Conservation (phyloP, 2,329 filamentous ascomycete species). For the Colletotrichum sp. region DNA sequence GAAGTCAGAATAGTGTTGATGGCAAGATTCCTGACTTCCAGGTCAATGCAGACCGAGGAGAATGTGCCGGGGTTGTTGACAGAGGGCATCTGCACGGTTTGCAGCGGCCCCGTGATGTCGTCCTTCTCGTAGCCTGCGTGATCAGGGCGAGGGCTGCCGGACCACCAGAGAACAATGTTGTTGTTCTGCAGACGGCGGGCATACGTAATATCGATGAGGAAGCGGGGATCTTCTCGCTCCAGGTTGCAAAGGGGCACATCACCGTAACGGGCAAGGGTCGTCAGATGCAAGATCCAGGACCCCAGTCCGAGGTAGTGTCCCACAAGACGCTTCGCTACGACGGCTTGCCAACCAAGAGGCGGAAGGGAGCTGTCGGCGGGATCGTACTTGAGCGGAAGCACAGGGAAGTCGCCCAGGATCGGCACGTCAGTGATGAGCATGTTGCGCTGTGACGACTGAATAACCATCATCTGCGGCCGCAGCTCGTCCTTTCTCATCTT, state of each 20-base stretch:
- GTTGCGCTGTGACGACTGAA: conserved; percentile 87
- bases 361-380: conserved; percentile 85
- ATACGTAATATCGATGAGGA: conserved; percentile 95
- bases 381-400: conserved; percentile 82
- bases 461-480: conserved; percentile 80
- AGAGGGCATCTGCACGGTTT: conserved; percentile 88
- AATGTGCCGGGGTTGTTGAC: conserved; percentile 95
- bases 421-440: conserved; percentile 86
- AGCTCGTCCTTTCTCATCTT: conserved; percentile 88
- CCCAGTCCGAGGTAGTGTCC: conserved; percentile 92
- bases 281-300: conserved; percentile 88
- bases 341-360: conserved; percentile 91
- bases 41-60: conserved; percentile 93
- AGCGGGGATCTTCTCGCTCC: conserved; percentile 91
- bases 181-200: conserved; percentile 88
- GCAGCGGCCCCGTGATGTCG: conserved; percentile 81
- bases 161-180: conserved; percentile 98
- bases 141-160: conserved; percentile 82
- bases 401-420: conserved; percentile 81
- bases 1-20: conserved; percentile 99
- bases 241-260: conserved; percentile 95
- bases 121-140: conserved; percentile 97
- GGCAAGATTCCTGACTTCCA: conserved; percentile 90
- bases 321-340: conserved; percentile 84
- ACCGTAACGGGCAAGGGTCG: conserved; percentile 87